Base-by-base conservation (phyloP, 1,284 basidiomycete species). In the Apiotrichum siamense region DNA sequence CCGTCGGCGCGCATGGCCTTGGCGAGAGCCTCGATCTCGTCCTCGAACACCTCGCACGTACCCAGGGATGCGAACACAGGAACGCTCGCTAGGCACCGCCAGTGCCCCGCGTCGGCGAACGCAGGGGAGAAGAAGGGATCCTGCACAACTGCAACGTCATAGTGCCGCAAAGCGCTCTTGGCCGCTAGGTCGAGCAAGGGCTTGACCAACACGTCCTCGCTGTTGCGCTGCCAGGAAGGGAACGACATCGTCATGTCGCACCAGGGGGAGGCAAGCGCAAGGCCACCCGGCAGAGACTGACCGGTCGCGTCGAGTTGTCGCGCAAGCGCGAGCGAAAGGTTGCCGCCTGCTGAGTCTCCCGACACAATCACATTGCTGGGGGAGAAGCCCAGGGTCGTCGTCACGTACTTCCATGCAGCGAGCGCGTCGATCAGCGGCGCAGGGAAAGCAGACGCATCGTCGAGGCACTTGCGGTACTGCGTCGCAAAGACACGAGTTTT, bases 281-380 rank as follows among this genome's bases (percentile, higher is more conserved):
- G 69, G 4, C 70, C 74, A 20, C 77, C 76, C 4, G 82, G 81
- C 29, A 76, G 72, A 1, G 52, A 25, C 24, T 23, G 13, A 12
- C 24, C 23, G 26, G 73, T 63, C 12, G 54, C 49, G 20, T n/a
- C 25, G 17, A 61, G 52, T 29, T 62, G 62, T 24, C 48, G 50
- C 3, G 54, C 49, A 2, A 63, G 42, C 7, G 79, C 78, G 5
- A 84, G 74, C 0, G 79, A 79, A 3, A 85, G 75, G 59, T 85
- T 83, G 0, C 80, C 84, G 3, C 84, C 84, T 0, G 84, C 83
- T 46, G 79, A 81, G 59, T 85, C 83, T 29, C 84, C 84, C 7
- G 80, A 76, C 31, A 86, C 63, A 38, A 81, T 67, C 45, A 85
- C 78, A 58, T 81, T 79, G 53, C 73, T 73, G 2, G 79, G 70